phyloP scores from a whole-genome alignment of 2,329 filamentous ascomycete genomes.

The Chrysoporthe austroafricana region DNA sequence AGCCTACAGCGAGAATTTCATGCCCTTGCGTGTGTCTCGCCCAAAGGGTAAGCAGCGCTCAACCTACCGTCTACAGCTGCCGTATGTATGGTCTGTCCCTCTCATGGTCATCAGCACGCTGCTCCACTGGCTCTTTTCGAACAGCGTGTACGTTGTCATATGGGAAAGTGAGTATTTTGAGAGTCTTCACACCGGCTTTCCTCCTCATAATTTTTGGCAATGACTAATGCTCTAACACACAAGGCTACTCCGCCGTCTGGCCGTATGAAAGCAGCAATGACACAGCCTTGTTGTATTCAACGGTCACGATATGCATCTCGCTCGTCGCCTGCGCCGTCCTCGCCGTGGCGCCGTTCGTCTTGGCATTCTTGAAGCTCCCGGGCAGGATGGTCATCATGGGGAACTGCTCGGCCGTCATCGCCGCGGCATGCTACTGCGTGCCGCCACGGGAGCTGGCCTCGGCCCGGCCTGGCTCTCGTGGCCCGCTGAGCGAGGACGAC shows the following conservation, averaged over 20 bases:
- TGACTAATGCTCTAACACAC: too few species aligned
- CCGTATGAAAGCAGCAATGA: background rate
- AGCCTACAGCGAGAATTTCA: conserved; percentile 36
- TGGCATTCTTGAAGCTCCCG: background rate
- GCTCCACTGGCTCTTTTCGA: conserved; percentile 49
- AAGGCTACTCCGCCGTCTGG: too few species aligned
- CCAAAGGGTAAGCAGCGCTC: conserved; percentile 40
- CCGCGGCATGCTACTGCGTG: conserved; percentile 14
- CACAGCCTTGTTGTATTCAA: background rate
- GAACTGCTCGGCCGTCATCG: background rate
- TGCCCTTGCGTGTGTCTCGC: conserved; percentile 41
- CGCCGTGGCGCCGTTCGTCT: too few species aligned
- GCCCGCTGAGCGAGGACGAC: too few species aligned
- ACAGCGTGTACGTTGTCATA: conserved; percentile 42
- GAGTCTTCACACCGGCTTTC: too few species aligned
- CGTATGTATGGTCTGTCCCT: conserved; percentile 45
- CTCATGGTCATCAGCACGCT: conserved; percentile 39
- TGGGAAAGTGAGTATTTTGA: conserved; percentile 28
- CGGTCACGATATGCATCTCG: too few species aligned
- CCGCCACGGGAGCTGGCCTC: too few species aligned
- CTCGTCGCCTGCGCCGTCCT: too few species aligned
- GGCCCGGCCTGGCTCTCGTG: background rate
- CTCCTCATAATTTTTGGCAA: too few species aligned
- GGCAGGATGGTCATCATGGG: background rate
- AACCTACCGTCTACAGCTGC: conserved; percentile 45